These are phyloP conservation scores for Rhododendron ovatum DNA, from an alignment of 148 eudicot genomes.

Conservation along the genomic window DNA sequence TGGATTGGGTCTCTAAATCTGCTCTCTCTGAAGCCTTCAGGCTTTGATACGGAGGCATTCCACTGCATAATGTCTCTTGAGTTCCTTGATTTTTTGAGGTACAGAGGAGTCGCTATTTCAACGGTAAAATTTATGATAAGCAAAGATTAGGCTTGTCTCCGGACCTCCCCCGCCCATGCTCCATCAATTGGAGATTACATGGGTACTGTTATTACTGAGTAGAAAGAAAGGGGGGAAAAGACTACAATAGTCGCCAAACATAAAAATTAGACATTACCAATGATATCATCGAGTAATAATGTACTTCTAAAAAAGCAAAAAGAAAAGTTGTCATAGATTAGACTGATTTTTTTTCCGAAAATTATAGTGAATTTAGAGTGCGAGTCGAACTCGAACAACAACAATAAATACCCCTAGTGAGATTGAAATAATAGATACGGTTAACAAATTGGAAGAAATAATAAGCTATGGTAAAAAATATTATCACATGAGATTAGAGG, in stretches of 20 bases:
- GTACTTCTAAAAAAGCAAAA: neutral
- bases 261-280: neutral
- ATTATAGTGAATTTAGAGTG: neutral
- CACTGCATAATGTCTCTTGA: neutral
- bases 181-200: neutral
- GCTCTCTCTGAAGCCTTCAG: neutral
- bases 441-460: neutral
- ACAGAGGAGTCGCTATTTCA: neutral
- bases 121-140: neutral
- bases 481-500: neutral
- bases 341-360: neutral
- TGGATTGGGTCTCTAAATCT: neutral
- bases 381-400: neutral
- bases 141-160: neutral
- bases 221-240: neutral
- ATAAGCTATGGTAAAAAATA: neutral
- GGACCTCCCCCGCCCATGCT: neutral
- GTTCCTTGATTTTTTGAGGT: neutral
- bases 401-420: neutral
- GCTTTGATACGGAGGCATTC: neutral
- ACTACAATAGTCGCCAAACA: neutral
- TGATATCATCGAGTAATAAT: neutral
- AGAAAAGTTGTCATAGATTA: neutral
- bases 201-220: neutral
- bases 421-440: neutral